phyloP scores from a whole-genome alignment of 768 basidiomycete genomes.

The Hericium erinaceus region DNA sequence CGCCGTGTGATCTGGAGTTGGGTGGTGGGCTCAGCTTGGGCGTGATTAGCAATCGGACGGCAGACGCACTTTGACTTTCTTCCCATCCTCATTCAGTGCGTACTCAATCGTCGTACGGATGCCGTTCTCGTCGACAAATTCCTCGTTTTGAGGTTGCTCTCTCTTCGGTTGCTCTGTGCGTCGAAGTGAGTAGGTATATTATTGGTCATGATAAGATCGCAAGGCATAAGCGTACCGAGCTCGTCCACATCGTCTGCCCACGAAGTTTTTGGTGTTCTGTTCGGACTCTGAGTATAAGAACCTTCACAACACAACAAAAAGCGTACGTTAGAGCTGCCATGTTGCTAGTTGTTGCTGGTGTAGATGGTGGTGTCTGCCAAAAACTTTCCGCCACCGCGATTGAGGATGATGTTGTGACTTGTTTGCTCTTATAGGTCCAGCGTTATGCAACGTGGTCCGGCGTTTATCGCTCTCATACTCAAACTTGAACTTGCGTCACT shows the following conservation, averaged over 20 bases:
- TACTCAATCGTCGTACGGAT: conserved; percentile 81
- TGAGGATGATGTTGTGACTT: neutral
- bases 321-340: neutral
- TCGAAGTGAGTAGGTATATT: neutral
- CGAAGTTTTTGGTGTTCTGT: conserved; percentile 26
- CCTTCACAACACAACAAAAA: neutral
- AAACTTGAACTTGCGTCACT: too few relatives aligned
- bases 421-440: conserved; percentile 1
- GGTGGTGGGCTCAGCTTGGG: neutral
- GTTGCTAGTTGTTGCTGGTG: neutral
- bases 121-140: conserved; percentile 79
- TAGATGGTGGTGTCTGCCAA: neutral
- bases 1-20: conserved; percentile 66
- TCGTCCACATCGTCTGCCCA: conserved; percentile 34
- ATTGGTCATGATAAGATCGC: neutral
- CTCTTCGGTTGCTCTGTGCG: neutral
- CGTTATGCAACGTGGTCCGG: neutral
- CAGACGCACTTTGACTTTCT: conserved; percentile 77
- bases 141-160: conserved; percentile 52
- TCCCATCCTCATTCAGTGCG: conserved; percentile 82
- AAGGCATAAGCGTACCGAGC: conserved; percentile 15
- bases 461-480: too few relatives aligned
- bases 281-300: neutral
- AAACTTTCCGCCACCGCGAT: neutral
- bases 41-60: neutral